Evolutionary conservation across 1,284 basidiomycete species (phyloP).

Genomic region (Ceratobasidium theobromae): DNA sequence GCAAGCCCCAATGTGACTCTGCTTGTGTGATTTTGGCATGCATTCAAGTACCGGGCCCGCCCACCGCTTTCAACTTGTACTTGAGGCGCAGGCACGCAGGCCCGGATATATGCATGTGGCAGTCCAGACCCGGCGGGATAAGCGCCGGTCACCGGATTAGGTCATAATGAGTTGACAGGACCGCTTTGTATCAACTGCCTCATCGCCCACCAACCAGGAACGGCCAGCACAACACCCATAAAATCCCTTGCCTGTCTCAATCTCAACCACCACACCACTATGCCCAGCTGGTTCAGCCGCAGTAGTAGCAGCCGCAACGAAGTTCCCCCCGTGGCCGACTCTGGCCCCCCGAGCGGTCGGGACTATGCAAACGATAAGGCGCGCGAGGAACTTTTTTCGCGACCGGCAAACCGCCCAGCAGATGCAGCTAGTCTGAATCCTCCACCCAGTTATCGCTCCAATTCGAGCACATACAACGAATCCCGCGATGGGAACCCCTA

Average conservation of each 20-base stretch:
- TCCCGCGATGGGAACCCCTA: conserved; percentile 66
- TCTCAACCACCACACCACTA: background rate
- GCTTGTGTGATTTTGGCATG: too few relatives aligned
- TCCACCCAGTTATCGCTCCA: conserved; percentile 52
- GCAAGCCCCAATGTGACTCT: too few relatives aligned
- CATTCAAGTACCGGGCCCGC: too few relatives aligned
- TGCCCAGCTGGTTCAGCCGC: conserved; percentile 24
- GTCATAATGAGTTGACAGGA: conserved; percentile 18
- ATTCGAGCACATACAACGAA: conserved; percentile 60
- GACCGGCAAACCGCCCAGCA: conserved; percentile 39
- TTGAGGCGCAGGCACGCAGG: too few relatives aligned
- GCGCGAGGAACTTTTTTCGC: conserved; percentile 42
- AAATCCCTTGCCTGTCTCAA: background rate
- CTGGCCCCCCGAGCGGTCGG: conserved; percentile 38
- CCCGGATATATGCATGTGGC: background rate
- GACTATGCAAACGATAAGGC: conserved; percentile 19
- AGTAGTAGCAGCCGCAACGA: conserved; percentile 38
- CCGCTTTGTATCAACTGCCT: conserved; percentile 22
- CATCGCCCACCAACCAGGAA: background rate
- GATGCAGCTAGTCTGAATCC: conserved; percentile 47
- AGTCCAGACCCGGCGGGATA: background rate
- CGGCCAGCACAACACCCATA: conserved; percentile 1
- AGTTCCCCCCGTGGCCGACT: conserved; percentile 66
- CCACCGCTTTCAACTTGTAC: too few relatives aligned
- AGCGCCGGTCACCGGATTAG: conserved; percentile 19